These are phyloP conservation scores for Heritiera fomes DNA, from an alignment of 345 rosid species.

Conservation along the genomic window DNA sequence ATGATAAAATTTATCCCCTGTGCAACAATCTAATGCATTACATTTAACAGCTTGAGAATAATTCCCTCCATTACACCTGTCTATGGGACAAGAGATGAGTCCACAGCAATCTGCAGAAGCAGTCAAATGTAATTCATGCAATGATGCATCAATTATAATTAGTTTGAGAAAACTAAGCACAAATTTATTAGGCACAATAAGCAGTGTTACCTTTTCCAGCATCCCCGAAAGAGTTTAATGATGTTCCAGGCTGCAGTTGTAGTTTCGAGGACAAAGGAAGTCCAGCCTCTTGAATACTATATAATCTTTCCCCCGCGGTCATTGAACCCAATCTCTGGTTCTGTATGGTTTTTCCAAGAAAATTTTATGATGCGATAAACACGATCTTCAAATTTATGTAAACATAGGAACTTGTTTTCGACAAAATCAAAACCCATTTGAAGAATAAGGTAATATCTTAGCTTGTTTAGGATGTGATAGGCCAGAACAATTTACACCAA, in stretches of 20 bases:
- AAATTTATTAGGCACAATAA: slow-evolving; percentile 13
- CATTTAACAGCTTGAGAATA: slow-evolving; percentile 27
- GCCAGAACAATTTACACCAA: not conserved
- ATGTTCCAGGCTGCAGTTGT: slow-evolving; percentile 28
- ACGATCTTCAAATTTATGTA: not conserved
- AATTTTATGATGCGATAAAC: slow-evolving; percentile 1
- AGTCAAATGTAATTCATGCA: slow-evolving; percentile 9
- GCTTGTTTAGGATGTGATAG: not conserved
- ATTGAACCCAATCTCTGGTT: slow-evolving; percentile 35
- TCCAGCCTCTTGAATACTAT: slow-evolving; percentile 28
- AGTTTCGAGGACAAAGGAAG: slow-evolving; percentile 29
- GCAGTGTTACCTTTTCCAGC: slow-evolving; percentile 38
- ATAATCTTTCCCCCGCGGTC: slow-evolving; percentile 25
- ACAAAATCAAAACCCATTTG: not conserved
- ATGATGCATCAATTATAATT: not conserved
- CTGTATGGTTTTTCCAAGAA: slow-evolving; percentile 36
- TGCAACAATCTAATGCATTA: slow-evolving; percentile 21
- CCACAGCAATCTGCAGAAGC: slow-evolving; percentile 39
- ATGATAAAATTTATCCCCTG: slow-evolving; percentile 31
- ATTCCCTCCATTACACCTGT: slow-evolving; percentile 28
- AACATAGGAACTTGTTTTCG: not conserved
- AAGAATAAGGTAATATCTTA: not conserved
- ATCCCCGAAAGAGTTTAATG: slow-evolving; percentile 28
- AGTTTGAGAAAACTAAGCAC: slow-evolving; percentile 9
- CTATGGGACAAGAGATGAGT: slow-evolving; percentile 28